A percentile compares a stretch with the other conserved stretches of the same genome.
Conservation (phyloP, 2,329 filamentous ascomycete genomes). For the Ilyonectria destructans region DNA sequence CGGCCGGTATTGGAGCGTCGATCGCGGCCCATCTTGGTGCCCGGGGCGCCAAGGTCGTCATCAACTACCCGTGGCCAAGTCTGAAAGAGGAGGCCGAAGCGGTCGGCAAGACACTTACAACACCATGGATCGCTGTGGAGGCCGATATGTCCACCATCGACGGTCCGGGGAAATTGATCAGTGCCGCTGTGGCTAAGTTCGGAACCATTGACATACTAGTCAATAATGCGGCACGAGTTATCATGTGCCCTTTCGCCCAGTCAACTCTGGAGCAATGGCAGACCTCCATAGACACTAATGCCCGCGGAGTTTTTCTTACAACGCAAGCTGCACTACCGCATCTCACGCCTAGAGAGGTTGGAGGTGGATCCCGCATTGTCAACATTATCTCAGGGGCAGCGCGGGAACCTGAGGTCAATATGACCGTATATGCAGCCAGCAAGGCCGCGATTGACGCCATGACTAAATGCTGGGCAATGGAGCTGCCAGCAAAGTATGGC, state of each 20-base stretch:
- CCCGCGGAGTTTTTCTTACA: slow-evolving; percentile 15
- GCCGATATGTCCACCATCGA: slow-evolving; percentile 18
- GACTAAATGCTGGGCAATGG: slow-evolving; percentile 17
- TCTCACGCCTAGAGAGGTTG: no score
- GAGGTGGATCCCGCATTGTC: slow-evolving; percentile 7
- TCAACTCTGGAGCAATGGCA: slow-evolving; percentile 20
- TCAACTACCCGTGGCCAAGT: slow-evolving; percentile 10
- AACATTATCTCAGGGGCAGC: slow-evolving; percentile 2
- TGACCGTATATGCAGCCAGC: slow-evolving; percentile 5
- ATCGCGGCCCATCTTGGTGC: slow-evolving; percentile 3
- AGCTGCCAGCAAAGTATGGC: slow-evolving; percentile 9
- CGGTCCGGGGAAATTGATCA: slow-evolving; percentile 2
- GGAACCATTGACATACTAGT: slow-evolving; percentile 50
- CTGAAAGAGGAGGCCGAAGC: slow-evolving; percentile 6
- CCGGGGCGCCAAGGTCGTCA: slow-evolving; percentile 15
- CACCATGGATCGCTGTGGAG: slow-evolving; percentile 14
- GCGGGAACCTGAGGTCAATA: slow-evolving; percentile 5
- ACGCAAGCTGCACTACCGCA: no score
- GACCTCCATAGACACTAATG: slow-evolving; percentile 22
- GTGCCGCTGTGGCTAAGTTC: slow-evolving; percentile 29
- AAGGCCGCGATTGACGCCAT: slow-evolving; percentile 13
- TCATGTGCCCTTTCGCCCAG: slow-evolving; percentile 18
- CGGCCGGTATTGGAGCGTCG: slow-evolving; percentile 9
- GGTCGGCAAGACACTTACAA: slow-evolving; percentile 4
- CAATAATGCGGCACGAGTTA: slow-evolving; percentile 26